Conservation (phyloP, 2,329 filamentous ascomycete species). For the Epichloe hybrida region DNA sequence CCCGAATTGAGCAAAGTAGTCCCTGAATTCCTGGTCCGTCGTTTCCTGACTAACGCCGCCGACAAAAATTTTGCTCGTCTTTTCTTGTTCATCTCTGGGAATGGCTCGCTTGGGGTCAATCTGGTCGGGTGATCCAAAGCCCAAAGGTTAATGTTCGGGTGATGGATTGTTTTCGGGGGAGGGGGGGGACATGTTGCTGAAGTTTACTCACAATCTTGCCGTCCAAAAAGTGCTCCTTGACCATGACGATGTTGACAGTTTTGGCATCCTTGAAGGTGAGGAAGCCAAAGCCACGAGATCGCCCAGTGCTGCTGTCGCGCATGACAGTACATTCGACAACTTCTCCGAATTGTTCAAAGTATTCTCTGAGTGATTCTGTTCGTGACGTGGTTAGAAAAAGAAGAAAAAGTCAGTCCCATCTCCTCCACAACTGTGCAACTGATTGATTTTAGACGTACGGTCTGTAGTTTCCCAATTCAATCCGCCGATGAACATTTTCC, state of each 20-base stretch:
- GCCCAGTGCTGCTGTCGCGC: constrained; percentile 85
- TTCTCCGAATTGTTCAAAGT: constrained; percentile 96
- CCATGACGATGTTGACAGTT: constrained; percentile 98
- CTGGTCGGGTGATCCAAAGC: constrained; percentile 29
- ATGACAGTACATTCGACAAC: constrained; percentile 98
- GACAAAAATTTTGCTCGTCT: constrained; percentile 97
- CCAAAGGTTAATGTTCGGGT: background rate
- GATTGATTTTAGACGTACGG: constrained; percentile 45
- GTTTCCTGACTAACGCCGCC: constrained; percentile 96
- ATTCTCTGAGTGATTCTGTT: constrained; percentile 85
- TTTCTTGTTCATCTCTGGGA: constrained; percentile 92
- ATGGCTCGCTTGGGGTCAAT: constrained; percentile 98
- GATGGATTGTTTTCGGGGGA: background rate
- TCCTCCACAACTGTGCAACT: background rate
- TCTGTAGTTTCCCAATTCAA: constrained; percentile 99
- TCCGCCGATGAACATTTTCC: constrained; percentile 99
- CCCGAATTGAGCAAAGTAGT: constrained; percentile 94
- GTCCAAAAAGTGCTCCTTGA: constrained; percentile 96
- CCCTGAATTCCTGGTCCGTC: constrained; percentile 88
- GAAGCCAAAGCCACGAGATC: constrained; percentile 93
- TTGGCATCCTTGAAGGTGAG: constrained; percentile 96
- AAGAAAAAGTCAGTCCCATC: constrained; percentile 1
- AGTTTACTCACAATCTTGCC: constrained; percentile 75
- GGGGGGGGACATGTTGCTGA: too few species aligned
- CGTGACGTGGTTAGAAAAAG: background rate